Conservation (phyloP, 768 basidiomycete genomes). For the Boletus fagicola region DNA sequence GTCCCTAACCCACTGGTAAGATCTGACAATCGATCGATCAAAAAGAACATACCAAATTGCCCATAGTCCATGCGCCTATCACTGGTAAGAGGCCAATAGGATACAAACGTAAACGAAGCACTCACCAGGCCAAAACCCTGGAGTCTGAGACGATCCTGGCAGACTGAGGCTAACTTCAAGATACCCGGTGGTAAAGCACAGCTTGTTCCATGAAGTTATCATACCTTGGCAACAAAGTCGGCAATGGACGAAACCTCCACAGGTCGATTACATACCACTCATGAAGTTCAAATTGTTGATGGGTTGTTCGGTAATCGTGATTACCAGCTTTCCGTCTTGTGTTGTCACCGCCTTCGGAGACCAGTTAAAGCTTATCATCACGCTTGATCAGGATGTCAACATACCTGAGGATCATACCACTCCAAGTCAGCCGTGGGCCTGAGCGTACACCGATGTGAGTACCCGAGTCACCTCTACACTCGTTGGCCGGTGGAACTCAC, state of each 20-base stretch:
- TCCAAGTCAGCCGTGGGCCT: constrained; percentile 74
- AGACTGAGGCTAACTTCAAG: constrained; percentile 80
- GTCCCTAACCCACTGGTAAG: constrained; percentile 48
- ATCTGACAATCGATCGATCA: background rate
- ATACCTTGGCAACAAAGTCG: constrained; percentile 43
- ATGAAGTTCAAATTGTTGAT: constrained; percentile 83
- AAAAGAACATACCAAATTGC: constrained; percentile 47
- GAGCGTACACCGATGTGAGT: constrained; percentile 10
- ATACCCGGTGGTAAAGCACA: constrained; percentile 93
- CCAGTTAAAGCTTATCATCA: background rate
- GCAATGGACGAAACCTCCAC: background rate
- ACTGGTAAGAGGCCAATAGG: constrained; percentile 1
- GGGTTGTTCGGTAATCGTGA: constrained; percentile 69
- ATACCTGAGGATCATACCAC: constrained; percentile 77
- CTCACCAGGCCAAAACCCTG: constrained; percentile 86
- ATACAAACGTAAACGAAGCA: constrained; percentile 27
- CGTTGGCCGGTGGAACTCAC: constrained; percentile 29
- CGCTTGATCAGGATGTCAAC: constrained; percentile 17
- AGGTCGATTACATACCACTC: constrained; percentile 51
- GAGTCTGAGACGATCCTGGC: constrained; percentile 56
- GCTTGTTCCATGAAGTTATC: constrained; percentile 88
- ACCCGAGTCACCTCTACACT: background rate
- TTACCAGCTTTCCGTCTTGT: constrained; percentile 69
- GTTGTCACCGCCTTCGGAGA: constrained; percentile 63
- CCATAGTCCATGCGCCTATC: constrained; percentile 71